phyloP scores from a whole-genome alignment of 83 land plant species.

The Picea abies region DNA sequence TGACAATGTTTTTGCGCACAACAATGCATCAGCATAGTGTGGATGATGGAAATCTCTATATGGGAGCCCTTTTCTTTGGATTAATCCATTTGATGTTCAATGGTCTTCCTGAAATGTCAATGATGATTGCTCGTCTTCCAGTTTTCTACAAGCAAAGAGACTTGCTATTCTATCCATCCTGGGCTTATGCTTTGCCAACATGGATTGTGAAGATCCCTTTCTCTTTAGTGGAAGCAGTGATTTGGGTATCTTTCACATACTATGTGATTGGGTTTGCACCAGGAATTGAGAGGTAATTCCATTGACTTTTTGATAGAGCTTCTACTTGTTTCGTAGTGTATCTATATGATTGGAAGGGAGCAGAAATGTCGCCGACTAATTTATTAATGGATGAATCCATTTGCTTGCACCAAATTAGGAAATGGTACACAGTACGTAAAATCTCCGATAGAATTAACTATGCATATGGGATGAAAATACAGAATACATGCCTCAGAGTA shows the following conservation, averaged over 20 bases:
- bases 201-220: conserved; percentile 41
- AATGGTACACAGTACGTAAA: too few species aligned
- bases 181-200: conserved; percentile 50
- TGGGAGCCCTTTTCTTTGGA: conserved; percentile 45
- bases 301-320: too few species aligned
- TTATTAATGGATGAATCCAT: too few species aligned
- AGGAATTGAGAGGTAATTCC: conserved; percentile 29
- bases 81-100: conserved; percentile 53
- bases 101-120: conserved; percentile 49
- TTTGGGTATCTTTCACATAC: conserved; percentile 43
- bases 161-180: conserved; percentile 42
- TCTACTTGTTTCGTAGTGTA: too few species aligned
- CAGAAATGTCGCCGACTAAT: too few species aligned
- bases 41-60: conserved; percentile 29
- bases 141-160: conserved; percentile 56
- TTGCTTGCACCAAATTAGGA: too few species aligned
- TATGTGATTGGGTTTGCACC: conserved; percentile 42
- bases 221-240: conserved; percentile 31
- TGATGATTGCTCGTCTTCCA: conserved; percentile 41
- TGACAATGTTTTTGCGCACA: conserved; percentile 40
- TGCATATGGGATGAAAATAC: too few species aligned
- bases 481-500: too few species aligned
- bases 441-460: too few species aligned
- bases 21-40: conserved; percentile 29
- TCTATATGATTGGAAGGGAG: too few species aligned